Conservation (phyloP, 169 alveolate genomes). For the Cryptosporidium tyzzeri region DNA sequence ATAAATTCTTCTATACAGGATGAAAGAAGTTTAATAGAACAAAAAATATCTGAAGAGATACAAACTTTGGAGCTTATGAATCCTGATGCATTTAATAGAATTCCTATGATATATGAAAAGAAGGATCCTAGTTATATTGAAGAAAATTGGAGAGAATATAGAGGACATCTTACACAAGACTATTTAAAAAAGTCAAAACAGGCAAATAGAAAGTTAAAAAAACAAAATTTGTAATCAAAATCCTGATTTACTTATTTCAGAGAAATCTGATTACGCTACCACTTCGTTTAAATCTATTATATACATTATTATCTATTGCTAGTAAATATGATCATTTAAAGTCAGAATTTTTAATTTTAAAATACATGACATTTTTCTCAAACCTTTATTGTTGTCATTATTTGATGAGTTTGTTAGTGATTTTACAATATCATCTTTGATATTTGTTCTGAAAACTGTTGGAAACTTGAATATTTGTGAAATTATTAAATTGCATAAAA, state of each 20-base stretch:
- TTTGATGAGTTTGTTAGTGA: slow-evolving; percentile 18
- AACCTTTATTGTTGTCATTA: slow-evolving; percentile 24
- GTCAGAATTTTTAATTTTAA: slow-evolving; percentile 33
- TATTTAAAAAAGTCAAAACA: slow-evolving; percentile 43
- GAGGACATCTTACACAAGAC: slow-evolving; percentile 34
- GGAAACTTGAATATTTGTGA: slow-evolving; percentile 66
- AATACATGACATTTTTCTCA: slow-evolving; percentile 47
- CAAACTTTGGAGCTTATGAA: slow-evolving; percentile 22
- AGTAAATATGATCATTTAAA: slow-evolving; percentile 46
- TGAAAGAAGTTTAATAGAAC: not conserved
- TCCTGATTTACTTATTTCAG: not conserved
- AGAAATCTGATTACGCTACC: too few species aligned
- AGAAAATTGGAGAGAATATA: slow-evolving; percentile 62
- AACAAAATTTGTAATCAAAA: not conserved
- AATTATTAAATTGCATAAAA: slow-evolving; percentile 29
- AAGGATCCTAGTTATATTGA: slow-evolving; percentile 19
- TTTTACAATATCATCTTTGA: slow-evolving; percentile 21
- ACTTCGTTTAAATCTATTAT: not conserved
- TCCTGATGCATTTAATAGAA: slow-evolving; percentile 54
- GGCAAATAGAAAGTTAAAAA: slow-evolving; percentile 53
- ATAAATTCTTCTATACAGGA: too few species aligned
- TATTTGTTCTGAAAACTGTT: slow-evolving; percentile 43
- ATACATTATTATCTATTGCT: slow-evolving; percentile 5
- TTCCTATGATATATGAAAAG: slow-evolving; percentile 62
- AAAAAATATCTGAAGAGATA: slow-evolving; percentile 15